Base-by-base conservation (phyloP, 2,329 filamentous ascomycete species). In the Cryoendolithus antarcticus region DNA sequence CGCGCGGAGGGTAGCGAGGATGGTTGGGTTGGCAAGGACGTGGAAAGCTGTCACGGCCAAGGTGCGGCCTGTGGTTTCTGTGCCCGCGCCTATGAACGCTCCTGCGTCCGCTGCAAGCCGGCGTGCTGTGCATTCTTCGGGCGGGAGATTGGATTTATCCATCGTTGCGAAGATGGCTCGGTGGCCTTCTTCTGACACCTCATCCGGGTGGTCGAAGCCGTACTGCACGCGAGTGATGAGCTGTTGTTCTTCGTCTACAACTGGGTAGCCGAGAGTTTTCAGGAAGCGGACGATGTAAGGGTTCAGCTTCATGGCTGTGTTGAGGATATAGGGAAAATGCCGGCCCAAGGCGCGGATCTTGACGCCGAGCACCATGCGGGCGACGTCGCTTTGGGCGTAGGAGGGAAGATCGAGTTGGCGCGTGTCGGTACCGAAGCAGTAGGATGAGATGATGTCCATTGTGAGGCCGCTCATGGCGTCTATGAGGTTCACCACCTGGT, bases 401-500 rank as follows among this genome's bases (percentile, higher is more conserved):
- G 31, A 27, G 27, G 4, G 10, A 10, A 12, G 32, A 10, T 15
- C 19, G n/a, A 30, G 10, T 15, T 9, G 12, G 11, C 27, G 31
- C 19, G 35, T 11, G 35, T 21, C 12, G 4, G 35, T 37, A 2
- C 72, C 72, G 32, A 75, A 69, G 0, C 67, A 67, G 4, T 77
- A 52, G 31, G 65, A 63, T 19, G 64, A 70, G 45, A 77, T 72
- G 28, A 74, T 65, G 42, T 77, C 74, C 3, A 75, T 55, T 0
- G 71, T 72, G 38, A 75, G 67, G 56, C 63, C 74, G 32, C 72
- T 69, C 3, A 41, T 36, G 9, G 39, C 39, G 13, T 41, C 39
- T 28, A 36, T 41, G 30, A 41, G 34, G 30, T 41, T 27, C 24
- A 27, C 24, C 24, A 27, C 24, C 24, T 27, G 24, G 24, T 27